These are phyloP conservation scores for Wickerhamomyces tratensis DNA, from an alignment of 805 yeast species.

Conservation along the genomic window DNA sequence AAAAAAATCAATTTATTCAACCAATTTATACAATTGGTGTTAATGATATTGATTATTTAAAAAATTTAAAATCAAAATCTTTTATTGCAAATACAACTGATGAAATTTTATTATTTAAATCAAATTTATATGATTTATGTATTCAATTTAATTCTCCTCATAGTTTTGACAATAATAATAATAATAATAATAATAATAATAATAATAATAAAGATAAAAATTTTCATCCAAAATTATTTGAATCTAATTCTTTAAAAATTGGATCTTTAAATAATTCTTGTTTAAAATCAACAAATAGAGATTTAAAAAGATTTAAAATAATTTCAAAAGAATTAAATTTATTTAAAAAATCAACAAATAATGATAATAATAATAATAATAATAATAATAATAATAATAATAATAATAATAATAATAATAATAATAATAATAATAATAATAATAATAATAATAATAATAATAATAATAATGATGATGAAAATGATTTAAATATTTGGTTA, in stretches of 20 bases:
- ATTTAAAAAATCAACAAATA: background rate
- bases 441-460: constrained; percentile 1
- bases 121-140: constrained; percentile 37
- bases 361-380: background rate
- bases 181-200: too few species aligned
- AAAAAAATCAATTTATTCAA: constrained; percentile 20
- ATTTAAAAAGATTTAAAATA: constrained; percentile 24
- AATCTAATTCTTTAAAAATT: constrained; percentile 5
- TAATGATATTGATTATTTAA: constrained; percentile 36
- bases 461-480: constrained; percentile 2
- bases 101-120: constrained; percentile 48
- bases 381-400: constrained; percentile 4
- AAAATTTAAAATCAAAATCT: constrained; percentile 6
- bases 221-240: constrained; percentile 8
- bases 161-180: too few species aligned
- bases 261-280: background rate
- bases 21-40: constrained; percentile 60
- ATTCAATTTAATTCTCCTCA: constrained; percentile 14
- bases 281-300: constrained; percentile 26
- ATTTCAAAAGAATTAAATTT: constrained; percentile 14
- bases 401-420: background rate
- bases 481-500: constrained; percentile 31
- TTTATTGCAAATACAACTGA: constrained; percentile 61
- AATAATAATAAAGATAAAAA: constrained; percentile 1
- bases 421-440: constrained; percentile 2